A percentile compares a stretch with the other conserved stretches of the same genome.
These are phyloP conservation scores for Thalassiosira mediterranea DNA, from an alignment of 352 stramenopile genomes.

Conservation along the genomic window DNA sequence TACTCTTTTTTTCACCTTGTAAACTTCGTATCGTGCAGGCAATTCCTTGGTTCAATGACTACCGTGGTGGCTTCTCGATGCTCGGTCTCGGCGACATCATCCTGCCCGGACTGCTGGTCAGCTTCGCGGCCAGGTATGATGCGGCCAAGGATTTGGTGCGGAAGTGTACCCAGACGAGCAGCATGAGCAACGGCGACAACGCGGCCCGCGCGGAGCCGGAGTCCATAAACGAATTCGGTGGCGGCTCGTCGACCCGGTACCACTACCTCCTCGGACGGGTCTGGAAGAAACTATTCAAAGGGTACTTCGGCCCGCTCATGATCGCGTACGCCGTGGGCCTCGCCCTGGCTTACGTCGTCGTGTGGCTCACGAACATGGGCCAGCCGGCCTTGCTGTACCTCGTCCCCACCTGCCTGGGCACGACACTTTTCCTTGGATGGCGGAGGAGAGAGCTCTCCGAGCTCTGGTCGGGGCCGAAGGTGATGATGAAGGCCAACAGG, in stretches of 20 bases:
- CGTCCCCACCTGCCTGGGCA: constrained; percentile 82
- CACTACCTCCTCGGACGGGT: constrained; percentile 9
- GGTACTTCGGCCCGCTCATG: constrained; percentile 88
- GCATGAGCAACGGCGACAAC: constrained; percentile 1
- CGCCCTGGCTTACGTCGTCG: constrained; percentile 88
- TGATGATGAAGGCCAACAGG: constrained; percentile 62
- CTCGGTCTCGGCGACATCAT: constrained; percentile 94
- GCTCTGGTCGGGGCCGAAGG: constrained; percentile 71
- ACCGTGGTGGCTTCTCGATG: constrained; percentile 87
- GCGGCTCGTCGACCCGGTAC: background rate
- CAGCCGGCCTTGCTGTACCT: constrained; percentile 93
- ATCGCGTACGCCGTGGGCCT: constrained; percentile 91
- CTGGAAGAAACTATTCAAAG: constrained; percentile 47
- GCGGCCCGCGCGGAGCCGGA: too few species aligned
- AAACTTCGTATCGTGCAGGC: background rate
- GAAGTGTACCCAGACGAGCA: constrained; percentile 37
- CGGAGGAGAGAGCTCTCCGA: constrained; percentile 63
- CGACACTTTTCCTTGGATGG: constrained; percentile 62
- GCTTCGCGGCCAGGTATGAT: constrained; percentile 85
- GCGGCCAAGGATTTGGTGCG: constrained; percentile 60
- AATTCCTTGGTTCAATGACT: constrained; percentile 86
- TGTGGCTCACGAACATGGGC: constrained; percentile 84
- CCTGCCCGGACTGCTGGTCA: constrained; percentile 89
- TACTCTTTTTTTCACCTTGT: too few species aligned
- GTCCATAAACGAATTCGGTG: constrained; percentile 14